Conservation (phyloP, 225 moss, liverwort and hornwort species). For the Bryum argenteum region DNA sequence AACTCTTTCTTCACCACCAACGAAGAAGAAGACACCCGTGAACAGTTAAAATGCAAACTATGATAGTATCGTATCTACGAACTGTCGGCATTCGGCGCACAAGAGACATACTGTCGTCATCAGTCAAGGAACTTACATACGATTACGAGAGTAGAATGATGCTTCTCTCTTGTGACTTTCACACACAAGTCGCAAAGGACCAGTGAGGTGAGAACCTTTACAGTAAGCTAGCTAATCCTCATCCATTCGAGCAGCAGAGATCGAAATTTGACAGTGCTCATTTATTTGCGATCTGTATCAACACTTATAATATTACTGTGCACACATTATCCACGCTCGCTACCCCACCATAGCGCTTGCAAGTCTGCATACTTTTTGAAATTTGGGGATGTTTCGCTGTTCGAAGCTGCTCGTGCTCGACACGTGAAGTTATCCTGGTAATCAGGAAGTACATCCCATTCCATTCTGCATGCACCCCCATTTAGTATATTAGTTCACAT, state of each 20-base stretch:
- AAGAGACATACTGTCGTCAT: too few relatives aligned
- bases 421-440: not conserved
- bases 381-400: not conserved
- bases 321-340: conserved; percentile 1
- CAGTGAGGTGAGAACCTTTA: too few relatives aligned
- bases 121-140: too few relatives aligned
- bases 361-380: not conserved
- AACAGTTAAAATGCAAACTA: too few relatives aligned
- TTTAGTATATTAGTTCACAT: not conserved
- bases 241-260: not conserved
- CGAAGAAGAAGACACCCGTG: too few relatives aligned
- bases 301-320: not conserved
- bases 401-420: not conserved
- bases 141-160: too few relatives aligned
- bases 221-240: too few relatives aligned
- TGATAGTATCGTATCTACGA: too few relatives aligned
- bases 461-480: not conserved
- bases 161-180: too few relatives aligned
- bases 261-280: not conserved
- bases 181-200: too few relatives aligned
- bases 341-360: not conserved
- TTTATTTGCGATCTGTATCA: conserved; percentile 2
- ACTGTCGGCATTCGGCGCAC: too few relatives aligned
- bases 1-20: too few relatives aligned
- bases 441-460: not conserved